Percentiles rank a stretch among this genome's conserved stretches.
These are phyloP conservation scores for Chrysochromulina tobinii DNA, from an alignment of 78 protist species.

Conservation along the genomic window DNA sequence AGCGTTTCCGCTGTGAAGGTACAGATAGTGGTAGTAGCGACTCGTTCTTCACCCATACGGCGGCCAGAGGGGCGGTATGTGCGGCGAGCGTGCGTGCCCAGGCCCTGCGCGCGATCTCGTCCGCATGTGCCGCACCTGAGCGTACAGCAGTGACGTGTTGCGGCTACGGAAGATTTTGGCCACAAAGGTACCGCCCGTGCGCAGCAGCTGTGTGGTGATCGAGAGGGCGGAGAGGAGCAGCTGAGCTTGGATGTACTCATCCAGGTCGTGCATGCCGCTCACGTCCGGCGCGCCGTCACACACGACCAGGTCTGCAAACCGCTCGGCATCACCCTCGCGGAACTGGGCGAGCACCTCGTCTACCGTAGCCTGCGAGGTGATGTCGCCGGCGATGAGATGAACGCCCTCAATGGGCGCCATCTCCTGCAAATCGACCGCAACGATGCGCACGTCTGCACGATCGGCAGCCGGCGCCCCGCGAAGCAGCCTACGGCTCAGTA, in stretches of 20 bases:
- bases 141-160: constrained; percentile 75
- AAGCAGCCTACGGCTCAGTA: background rate
- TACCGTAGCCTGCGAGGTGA: constrained; percentile 80
- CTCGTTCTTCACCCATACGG: no score
- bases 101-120: no score
- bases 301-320: constrained; percentile 91
- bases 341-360: constrained; percentile 63
- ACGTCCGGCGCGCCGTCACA: constrained; percentile 99
- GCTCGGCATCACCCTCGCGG: constrained; percentile 65
- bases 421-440: constrained; percentile 97
- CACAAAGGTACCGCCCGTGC: constrained; percentile 93
- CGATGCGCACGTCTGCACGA: constrained; percentile 56
- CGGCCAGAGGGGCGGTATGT: no score
- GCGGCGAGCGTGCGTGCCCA: no score
- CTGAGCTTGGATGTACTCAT: constrained; percentile 89
- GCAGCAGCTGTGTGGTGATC: constrained; percentile 87
- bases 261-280: constrained; percentile 79
- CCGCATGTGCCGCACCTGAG: constrained; percentile 50
- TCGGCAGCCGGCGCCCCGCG: background rate
- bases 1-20: background rate
- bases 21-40: no score
- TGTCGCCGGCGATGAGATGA: constrained; percentile 94
- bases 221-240: constrained; percentile 81
- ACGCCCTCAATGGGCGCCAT: constrained; percentile 99
- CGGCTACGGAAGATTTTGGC: constrained; percentile 96